Evolutionary conservation across 2,329 filamentous ascomycete genomes (phyloP).

Genomic region (Ophiobolus disseminans): DNA sequence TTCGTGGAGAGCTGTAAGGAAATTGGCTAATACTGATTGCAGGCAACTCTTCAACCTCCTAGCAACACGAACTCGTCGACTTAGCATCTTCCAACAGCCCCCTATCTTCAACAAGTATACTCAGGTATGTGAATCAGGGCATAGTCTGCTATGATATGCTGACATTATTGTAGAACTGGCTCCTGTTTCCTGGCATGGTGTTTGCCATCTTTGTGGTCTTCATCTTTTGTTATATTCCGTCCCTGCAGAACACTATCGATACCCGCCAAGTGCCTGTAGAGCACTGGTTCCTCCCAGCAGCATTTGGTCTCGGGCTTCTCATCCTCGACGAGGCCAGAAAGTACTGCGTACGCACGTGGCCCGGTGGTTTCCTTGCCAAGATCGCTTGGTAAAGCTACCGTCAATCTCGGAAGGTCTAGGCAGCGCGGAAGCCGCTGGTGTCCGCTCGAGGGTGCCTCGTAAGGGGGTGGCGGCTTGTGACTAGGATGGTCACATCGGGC

Average conservation of each 20-base stretch:
- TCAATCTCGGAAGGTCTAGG: background rate
- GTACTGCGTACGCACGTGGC: conserved; percentile 66
- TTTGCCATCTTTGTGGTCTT: conserved; percentile 74
- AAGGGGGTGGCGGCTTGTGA: conserved; percentile 2
- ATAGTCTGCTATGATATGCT: background rate
- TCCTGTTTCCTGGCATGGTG: conserved; percentile 72
- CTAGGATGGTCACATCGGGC: conserved; percentile 1
- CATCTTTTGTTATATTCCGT: conserved; percentile 70
- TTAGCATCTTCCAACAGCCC: conserved; percentile 74
- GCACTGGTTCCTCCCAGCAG: conserved; percentile 78
- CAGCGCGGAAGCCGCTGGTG: background rate
- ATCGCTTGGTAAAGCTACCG: conserved; percentile 65
- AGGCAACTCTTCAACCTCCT: conserved; percentile 79
- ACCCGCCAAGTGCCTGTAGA: conserved; percentile 72
- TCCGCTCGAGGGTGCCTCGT: background rate
- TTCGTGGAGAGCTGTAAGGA: background rate
- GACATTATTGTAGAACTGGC: conserved; percentile 61
- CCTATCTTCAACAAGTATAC: conserved; percentile 69
- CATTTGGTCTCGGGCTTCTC: conserved; percentile 71
- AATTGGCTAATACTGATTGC: conserved; percentile 11
- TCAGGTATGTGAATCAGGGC: conserved; percentile 26
- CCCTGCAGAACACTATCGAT: conserved; percentile 66
- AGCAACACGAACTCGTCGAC: conserved; percentile 66
- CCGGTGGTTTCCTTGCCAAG: conserved; percentile 63
- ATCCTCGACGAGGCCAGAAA: conserved; percentile 73